Evolutionary conservation across 148 eudicot genomes (phyloP).

Genomic region (Beta vulgaris): DNA sequence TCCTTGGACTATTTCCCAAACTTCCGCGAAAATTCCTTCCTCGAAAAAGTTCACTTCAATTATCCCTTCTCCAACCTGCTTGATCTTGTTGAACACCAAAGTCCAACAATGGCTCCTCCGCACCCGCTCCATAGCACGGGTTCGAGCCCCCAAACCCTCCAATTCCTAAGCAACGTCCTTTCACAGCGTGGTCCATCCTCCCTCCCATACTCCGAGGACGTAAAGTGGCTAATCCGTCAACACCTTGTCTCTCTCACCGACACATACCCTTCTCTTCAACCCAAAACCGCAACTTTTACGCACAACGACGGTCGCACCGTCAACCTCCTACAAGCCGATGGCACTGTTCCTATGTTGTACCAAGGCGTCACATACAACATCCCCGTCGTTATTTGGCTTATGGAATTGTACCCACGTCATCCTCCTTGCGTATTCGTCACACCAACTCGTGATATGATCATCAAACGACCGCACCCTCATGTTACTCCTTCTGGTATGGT

Average conservation of each 20-base stretch:
- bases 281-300: conserved; percentile 70
- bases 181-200: conserved; percentile 81
- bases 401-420: conserved; percentile 76
- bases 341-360: conserved; percentile 74
- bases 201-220: conserved; percentile 76
- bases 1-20: too few relatives aligned
- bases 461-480: conserved; percentile 65
- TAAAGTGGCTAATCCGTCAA: conserved; percentile 88
- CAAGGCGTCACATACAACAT: conserved; percentile 71
- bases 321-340: conserved; percentile 81
- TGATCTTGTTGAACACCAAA: too few relatives aligned
- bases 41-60: too few relatives aligned
- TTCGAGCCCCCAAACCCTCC: conserved; percentile 45
- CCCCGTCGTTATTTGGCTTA: conserved; percentile 76
- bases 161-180: conserved; percentile 76
- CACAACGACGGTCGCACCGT: conserved; percentile 93
- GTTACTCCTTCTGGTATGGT: conserved; percentile 80
- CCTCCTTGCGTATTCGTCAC: conserved; percentile 74
- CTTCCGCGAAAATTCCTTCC: too few relatives aligned
- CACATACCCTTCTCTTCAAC: conserved; percentile 60
- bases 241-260: conserved; percentile 63
- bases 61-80: too few relatives aligned
- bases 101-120: conserved; percentile 18
- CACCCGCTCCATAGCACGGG: neutral
- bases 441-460: conserved; percentile 88